Evolutionary conservation across 2,329 filamentous ascomycete genomes (phyloP), one percentile per base, ranked within the genome.

Genomic region (Verticillium klebahnii): DNA sequence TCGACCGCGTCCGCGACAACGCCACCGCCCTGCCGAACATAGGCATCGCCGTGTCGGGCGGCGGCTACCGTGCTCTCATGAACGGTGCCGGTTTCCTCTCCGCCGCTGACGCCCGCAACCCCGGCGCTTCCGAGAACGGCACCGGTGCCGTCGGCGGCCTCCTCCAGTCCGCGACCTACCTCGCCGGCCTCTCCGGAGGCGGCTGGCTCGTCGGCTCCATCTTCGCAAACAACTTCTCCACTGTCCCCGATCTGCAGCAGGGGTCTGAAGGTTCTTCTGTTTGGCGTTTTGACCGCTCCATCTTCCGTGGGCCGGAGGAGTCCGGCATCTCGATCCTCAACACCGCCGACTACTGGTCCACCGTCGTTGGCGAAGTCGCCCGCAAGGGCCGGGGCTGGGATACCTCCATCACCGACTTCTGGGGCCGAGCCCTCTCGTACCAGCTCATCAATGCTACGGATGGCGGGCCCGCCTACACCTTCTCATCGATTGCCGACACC

Each of bases 171-270:
- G 77, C 91, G 0, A 96, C 92, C 0, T 97, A 96, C 71, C 73
- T 96, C 14, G 82, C 91, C 2, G 92, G 91, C 9, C 80, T 96
- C 3, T 94, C 91, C 8, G 92, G 93, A 34, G 92, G 92, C 60
- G 86, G 88, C 59, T 96, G 93, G 93, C 80, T 96, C 19, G 84
- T 96, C 5, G 91, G 91, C n/a, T 92, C 89, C 60, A 78, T 96
- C 11, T 93, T 86, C 70, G 79, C 87, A 68, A 97, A 97, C 80
- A 96, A 96, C 77, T 96, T 92, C 72, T 89, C 87, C 11, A 86
- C 88, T 0, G 83, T 93, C 3, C 75, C 83, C 56, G 73, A 73
- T 56, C 81, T 92, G 58, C 75, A 85, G 58, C 74, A 80, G 39
- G 77, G 82, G 61, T 66, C 67, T 34, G 15, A 64, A 6, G 73